These are phyloP conservation scores for Beta lomatogona DNA, from an alignment of 179 eudicot species.

Conservation along the genomic window DNA sequence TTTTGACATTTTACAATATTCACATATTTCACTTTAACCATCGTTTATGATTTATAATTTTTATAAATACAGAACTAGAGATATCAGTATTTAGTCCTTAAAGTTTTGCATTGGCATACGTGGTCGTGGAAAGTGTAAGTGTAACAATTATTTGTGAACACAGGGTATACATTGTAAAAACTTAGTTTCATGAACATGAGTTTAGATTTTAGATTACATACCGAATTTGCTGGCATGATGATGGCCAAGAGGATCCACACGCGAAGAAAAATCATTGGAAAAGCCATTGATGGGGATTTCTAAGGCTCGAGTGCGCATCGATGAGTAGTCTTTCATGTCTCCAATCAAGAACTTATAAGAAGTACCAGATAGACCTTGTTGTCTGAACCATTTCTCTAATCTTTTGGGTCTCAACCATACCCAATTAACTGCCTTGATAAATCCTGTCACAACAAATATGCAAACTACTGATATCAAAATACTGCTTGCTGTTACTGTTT, in stretches of 20 bases:
- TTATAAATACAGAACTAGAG: no score
- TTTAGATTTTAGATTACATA: not conserved
- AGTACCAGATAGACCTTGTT: conserved; percentile 51
- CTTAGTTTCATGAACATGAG: no score
- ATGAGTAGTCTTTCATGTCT: conserved; percentile 37
- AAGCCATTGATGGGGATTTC: conserved; percentile 33
- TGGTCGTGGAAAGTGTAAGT: no score
- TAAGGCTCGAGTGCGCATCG: conserved; percentile 30
- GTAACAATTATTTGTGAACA: no score
- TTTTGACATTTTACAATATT: no score
- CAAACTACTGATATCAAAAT: not conserved
- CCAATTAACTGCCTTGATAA: conserved; percentile 41
- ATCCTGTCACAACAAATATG: not conserved
- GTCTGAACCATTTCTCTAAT: conserved; percentile 41
- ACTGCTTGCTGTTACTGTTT: not conserved
- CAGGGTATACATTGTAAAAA: no score
- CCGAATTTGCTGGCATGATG: conserved; percentile 33
- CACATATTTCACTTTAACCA: no score
- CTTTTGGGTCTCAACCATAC: conserved; percentile 49
- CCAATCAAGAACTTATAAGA: conserved; percentile 46
- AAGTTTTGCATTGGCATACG: no score
- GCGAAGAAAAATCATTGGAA: conserved; percentile 33
- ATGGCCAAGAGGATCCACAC: conserved; percentile 33
- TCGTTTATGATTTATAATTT: no score
- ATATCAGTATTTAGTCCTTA: no score